Evolutionary conservation across 2,329 filamentous ascomycete species (phyloP).

Genomic region (Penicillium crustosum): DNA sequence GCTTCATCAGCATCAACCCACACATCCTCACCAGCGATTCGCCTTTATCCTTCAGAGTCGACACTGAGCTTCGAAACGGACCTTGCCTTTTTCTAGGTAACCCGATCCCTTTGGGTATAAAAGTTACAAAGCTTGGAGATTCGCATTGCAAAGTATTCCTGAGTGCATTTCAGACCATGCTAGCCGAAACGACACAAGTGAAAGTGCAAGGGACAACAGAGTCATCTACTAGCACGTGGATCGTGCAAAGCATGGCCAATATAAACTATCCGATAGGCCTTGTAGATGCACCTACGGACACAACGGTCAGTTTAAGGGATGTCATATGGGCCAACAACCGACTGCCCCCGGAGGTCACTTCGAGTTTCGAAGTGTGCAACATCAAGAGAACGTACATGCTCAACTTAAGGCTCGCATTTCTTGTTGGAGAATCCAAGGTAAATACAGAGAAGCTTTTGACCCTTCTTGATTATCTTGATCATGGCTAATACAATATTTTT

Average conservation of each 20-base stretch:
- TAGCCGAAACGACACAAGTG: slow-evolving; percentile 21
- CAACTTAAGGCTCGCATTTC: slow-evolving; percentile 14
- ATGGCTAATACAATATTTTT: background rate
- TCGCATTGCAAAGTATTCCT: slow-evolving; percentile 2
- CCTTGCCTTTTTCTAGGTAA: slow-evolving; percentile 13
- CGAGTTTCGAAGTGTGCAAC: slow-evolving; percentile 22
- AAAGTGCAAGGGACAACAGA: slow-evolving; percentile 8
- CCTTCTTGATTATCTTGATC: background rate
- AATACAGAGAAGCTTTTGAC: background rate
- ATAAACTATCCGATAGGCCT: slow-evolving; percentile 1
- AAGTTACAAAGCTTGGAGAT: slow-evolving; percentile 6
- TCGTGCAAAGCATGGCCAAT: slow-evolving; percentile 22
- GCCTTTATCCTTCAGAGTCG: slow-evolving; percentile 1
- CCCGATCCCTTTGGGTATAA: slow-evolving; percentile 15
- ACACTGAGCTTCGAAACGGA: slow-evolving; percentile 14
- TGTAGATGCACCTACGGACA: background rate
- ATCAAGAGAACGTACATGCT: slow-evolving; percentile 18
- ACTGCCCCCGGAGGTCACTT: slow-evolving; percentile 11
- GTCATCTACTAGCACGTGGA: slow-evolving; percentile 3
- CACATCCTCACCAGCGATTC: background rate
- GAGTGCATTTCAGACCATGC: slow-evolving; percentile 22
- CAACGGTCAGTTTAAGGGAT: slow-evolving; percentile 1
- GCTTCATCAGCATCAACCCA: background rate
- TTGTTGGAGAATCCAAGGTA: slow-evolving; percentile 11
- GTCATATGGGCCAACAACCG: background rate